Evolutionary conservation across 305 asterid species (phyloP), one percentile per base, ranked within the genome.

Genomic region (Withania somnifera): DNA sequence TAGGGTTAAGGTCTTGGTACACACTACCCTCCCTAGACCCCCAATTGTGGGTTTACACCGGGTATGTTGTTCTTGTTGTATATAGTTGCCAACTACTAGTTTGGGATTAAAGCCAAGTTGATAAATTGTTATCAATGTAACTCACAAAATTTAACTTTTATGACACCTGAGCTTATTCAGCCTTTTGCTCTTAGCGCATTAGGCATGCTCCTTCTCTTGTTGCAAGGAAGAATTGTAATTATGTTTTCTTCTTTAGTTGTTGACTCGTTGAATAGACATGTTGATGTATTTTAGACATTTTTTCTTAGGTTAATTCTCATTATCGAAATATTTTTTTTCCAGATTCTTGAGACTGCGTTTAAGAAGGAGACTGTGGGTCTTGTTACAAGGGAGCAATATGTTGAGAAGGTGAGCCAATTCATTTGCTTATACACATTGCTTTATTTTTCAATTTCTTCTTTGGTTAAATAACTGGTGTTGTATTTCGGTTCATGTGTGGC

Each of bases 361-460:
- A 95, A 95, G 92, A 94, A 94, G 91, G 99, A 95, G 90, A 95
- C 99, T 14, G 99, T 95, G 84, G 99, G 99, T 81, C 87, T 95
- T 88, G 99, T 95, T 58, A 91, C 97, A 20, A 91, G 98, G 86
- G 99, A 95, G 82, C 90, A 95, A 85, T 95, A 95, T 79, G 99
- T 94, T 83, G 99, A 95, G 90, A 95, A 94, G 98, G 99, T 95
- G 84, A 24, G 19, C 20, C 11, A 2, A 73, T 79, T 22, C 1
- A 0, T 47, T 26, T 45, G 60, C 42, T 17, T 63, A 6, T 26
- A 45, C 7, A 28, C 61, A 17, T 66, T 40, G 38, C 13, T 54
- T 51, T 19, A 4, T 30, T 11, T 56, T 20, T 19, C 28, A 28
- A 15, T 57, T 20, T 19, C 66, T 36, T 3, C 10, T 8, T 56